Evolutionary conservation across 2,329 filamentous ascomycete species (phyloP), one percentile per base, ranked within the genome.

Genomic region (Grosmannia serpens): DNA sequence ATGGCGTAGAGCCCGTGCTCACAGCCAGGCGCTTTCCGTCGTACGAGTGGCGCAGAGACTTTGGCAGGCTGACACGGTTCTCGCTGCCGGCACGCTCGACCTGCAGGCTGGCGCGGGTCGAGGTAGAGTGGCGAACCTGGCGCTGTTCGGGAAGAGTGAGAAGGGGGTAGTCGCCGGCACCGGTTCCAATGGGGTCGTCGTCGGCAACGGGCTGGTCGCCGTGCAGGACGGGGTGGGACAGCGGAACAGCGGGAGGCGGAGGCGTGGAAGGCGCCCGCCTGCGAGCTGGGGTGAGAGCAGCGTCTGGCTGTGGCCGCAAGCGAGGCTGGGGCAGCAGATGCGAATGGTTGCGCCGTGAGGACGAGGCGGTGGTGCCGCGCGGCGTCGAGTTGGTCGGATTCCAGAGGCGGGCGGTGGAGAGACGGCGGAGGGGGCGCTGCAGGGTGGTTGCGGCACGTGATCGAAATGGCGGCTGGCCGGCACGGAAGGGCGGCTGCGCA

Each of bases 301-400:
- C 3, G 20, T 47, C 53, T 46, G 33, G 47, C n/a, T 38, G 33
- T 17, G 31, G 41, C 33, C 27, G 50, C 41, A 9, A 4, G 1
- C 10, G 67, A 26, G 53, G 17, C 10, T 7, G 35, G 3, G 35
- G 53, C 4, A 22, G 38, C 10, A 46, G 53, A 20, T 33, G 53
- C 26, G 20, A 22, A 13, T 17, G 56, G 38, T 24, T 15, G 49
- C 7, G n/a, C 4, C 51, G 56, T 26, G 58, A 53, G 11, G 61
- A 55, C 6, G 60, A 51, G 7, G 53, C 13, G n/a, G 31, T 66
- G 58, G 71, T 64, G 59, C 79, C 64, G 59, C 79, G 74, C 51
- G 79, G 80, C 2, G 80, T 83, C 29, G 79, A 83, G 66, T 83
- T 83, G 60, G 78, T 78, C 27, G 81, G 81, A 65, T 83, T 83